Conservation (phyloP, 345 rosid genomes). For the Populus alba region DNA sequence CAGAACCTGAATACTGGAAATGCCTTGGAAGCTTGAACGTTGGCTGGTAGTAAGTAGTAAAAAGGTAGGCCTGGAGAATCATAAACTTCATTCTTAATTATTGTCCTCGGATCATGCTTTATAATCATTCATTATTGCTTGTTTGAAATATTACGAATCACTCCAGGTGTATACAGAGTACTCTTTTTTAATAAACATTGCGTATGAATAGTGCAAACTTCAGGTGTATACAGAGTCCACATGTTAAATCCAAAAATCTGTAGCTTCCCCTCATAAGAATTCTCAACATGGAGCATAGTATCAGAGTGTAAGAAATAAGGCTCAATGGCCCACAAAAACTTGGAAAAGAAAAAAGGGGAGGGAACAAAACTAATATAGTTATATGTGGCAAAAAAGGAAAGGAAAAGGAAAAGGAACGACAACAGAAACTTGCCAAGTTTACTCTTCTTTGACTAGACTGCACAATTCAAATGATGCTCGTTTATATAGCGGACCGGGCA, state of each 20-base stretch:
- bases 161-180: no score
- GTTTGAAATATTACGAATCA: not conserved
- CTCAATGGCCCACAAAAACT: not conserved
- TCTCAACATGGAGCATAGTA: not conserved
- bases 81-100: not conserved
- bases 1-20: not conserved
- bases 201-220: constrained; percentile 3
- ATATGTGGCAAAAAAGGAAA: constrained; percentile 1
- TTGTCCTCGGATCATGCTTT: not conserved
- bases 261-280: constrained; percentile 1
- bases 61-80: not conserved
- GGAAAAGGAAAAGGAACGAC: not conserved
- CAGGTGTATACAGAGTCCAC: not conserved
- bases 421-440: constrained; percentile 8
- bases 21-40: not conserved
- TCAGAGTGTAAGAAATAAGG: constrained; percentile 5
- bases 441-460: not conserved
- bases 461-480: constrained; percentile 11
- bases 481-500: constrained; percentile 24
- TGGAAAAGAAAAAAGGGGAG: not conserved
- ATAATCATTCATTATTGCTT: not conserved
- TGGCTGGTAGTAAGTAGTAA: not conserved
- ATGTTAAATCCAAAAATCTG: constrained; percentile 2
- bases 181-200: constrained; percentile 1
- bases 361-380: constrained; percentile 2